Percentiles rank a stretch among this genome's conserved stretches.
These are phyloP conservation scores for Trichomonas vaginalis DNA, from an alignment of 208 protist genomes.

Conservation along the genomic window DNA sequence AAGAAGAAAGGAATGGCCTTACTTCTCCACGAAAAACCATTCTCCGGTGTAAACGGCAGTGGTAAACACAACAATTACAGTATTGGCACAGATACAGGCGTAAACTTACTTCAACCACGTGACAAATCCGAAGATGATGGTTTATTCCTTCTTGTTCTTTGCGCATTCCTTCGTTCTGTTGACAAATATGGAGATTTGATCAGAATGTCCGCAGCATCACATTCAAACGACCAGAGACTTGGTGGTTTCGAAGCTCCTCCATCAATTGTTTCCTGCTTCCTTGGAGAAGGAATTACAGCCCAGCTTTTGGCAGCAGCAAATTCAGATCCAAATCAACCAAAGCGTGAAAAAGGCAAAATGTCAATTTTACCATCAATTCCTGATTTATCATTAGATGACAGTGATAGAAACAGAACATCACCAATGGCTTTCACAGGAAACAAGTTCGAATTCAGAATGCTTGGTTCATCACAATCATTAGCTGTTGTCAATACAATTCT, in stretches of 20 bases:
- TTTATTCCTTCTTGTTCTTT: slow-evolving; percentile 33
- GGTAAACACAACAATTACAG: slow-evolving; percentile 70
- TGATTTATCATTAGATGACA: slow-evolving; percentile 19
- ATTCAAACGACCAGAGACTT: slow-evolving; percentile 55
- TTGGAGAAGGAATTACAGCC: slow-evolving; percentile 43
- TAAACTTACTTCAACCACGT: slow-evolving; percentile 37
- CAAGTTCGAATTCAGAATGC: slow-evolving; percentile 62
- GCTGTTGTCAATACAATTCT: slow-evolving; percentile 48
- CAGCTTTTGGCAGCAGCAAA: slow-evolving; percentile 30
- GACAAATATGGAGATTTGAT: slow-evolving; percentile 53
- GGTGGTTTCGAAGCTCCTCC: slow-evolving; percentile 61
- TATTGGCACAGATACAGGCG: slow-evolving; percentile 39
- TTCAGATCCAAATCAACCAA: not conserved
- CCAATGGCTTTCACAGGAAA: slow-evolving; percentile 61
- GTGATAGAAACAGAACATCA: slow-evolving; percentile 61
- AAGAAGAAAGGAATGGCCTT: slow-evolving; percentile 41
- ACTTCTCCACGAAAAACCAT: slow-evolving; percentile 67
- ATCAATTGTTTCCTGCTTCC: slow-evolving; percentile 58
- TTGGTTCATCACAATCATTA: slow-evolving; percentile 52
- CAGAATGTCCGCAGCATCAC: slow-evolving; percentile 41
- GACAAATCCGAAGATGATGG: not conserved
- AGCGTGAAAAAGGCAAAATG: not conserved
- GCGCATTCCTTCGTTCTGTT: slow-evolving; percentile 41
- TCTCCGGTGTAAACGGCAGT: slow-evolving; percentile 46
- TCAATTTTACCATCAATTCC: not conserved